A percentile compares a stretch with the other conserved stretches of the same genome.
Evolutionary conservation across 441 rosid genomes (phyloP).

Genomic region (Erodium texanum): DNA sequence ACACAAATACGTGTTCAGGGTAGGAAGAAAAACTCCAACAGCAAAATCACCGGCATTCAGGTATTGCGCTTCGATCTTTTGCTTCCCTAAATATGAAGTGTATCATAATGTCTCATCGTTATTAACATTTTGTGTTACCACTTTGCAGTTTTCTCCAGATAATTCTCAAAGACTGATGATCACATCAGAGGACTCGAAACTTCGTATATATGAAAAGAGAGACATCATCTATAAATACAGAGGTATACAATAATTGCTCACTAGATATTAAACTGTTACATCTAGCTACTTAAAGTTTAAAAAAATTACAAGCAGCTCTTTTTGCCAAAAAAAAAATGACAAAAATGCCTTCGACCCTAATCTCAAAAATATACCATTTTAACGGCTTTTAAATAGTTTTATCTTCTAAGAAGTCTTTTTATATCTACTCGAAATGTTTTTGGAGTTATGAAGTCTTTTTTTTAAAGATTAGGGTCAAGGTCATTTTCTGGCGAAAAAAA

Average conservation of each 20-base stretch:
- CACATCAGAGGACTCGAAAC: conserved; percentile 66
- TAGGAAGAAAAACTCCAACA: conserved; percentile 32
- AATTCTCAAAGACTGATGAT: conserved; percentile 47
- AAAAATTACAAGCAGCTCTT: no score
- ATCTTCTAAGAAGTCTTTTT: no score
- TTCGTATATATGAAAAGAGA: conserved; percentile 44
- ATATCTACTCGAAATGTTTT: no score
- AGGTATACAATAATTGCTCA: conserved; percentile 33
- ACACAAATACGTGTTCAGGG: conserved; percentile 38
- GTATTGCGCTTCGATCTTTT: conserved; percentile 19
- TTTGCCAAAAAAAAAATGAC: no score
- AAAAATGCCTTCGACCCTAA: no score
- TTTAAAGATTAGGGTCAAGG: no score
- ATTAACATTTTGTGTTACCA: conserved; percentile 16
- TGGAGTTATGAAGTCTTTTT: no score
- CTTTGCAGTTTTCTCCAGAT: conserved; percentile 50
- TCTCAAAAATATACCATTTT: no score
- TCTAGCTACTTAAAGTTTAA: no score
- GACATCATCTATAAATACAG: conserved; percentile 51
- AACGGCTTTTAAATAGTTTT: no score
- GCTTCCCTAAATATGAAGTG: not conserved
- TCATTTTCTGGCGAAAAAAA: no score
- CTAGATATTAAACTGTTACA: no score
- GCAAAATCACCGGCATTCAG: conserved; percentile 70
- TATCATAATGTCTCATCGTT: not conserved